Evolutionary conservation across 2,329 filamentous ascomycete species (phyloP).

Genomic region (Monilinia aucupariae): DNA sequence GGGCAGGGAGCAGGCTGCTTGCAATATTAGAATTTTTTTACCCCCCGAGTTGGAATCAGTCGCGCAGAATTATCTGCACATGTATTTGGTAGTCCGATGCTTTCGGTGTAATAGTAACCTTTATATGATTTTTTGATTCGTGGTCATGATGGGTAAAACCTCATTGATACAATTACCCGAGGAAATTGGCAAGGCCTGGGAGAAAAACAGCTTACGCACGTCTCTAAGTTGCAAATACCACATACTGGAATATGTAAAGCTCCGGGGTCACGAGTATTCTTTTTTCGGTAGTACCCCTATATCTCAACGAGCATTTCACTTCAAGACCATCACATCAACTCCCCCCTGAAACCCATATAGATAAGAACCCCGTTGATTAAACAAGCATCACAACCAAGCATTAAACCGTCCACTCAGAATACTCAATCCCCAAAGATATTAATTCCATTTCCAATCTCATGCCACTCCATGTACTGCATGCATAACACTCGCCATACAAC

Average conservation of each 20-base stretch:
- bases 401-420: too few species aligned
- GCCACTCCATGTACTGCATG: background rate
- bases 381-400: too few species aligned
- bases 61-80: background rate
- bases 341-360: too few species aligned
- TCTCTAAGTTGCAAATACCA: background rate
- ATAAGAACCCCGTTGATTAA: too few species aligned
- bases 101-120: constrained; percentile 7
- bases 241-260: background rate
- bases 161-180: background rate
- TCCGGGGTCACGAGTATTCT: too few species aligned
- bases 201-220: background rate
- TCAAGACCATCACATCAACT: too few species aligned
- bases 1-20: background rate
- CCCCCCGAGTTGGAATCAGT: background rate
- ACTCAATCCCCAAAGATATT: background rate
- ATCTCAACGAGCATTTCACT: too few species aligned
- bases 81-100: background rate
- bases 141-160: too few species aligned
- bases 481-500: too few species aligned
- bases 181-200: background rate
- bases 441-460: background rate
- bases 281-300: too few species aligned
- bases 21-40: constrained; percentile 7
- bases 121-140: background rate